Evolutionary conservation across 148 eudicot species (phyloP), one percentile per base, ranked within the genome.

Genomic region (Agrostemma githago): DNA sequence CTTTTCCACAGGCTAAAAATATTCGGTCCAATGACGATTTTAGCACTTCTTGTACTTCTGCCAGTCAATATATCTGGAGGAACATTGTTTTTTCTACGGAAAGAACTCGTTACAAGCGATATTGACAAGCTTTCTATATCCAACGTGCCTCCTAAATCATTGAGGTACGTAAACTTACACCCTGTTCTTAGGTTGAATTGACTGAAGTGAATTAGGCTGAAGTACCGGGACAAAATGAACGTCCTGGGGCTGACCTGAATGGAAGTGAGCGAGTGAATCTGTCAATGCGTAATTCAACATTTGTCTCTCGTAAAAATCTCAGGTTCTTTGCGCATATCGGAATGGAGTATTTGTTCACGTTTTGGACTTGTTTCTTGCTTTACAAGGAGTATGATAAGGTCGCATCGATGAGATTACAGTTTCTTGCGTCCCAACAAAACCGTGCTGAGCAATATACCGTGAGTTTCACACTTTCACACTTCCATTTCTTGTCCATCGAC

Each of bases 111-210:
- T 51, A 82, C 85, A 62, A 95, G 91, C 74, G 76, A 92, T 74
- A 92, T 95, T 64, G 97, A 95, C 82, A 95, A 90, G 83, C 99
- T 95, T 77, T 95, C 99, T 1, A 90, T 95, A 85, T 95, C 99
- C 78, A 95, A 95, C 81, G 88, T 95, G 53, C 84, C 85, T 78
- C 86, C 96, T 58, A 74, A 89, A 86, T 95, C 99, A 46, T 37
- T 80, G 17, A 92, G 87, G 99, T 92, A 82, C 83, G 85, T 44
- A 17, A 68, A 68, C 38, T 68, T 46, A 26, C 34, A 1, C 34
- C 34, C 34, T 26, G 34, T 26, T 26, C 1, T 26, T 26, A 26
- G 34, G 34, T 26, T 26, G 34, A 26, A 26, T 26, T 26, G 34
- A 26, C 34, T 26, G 34, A 26, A n/a, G n/a, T 26, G 34, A 26